These are phyloP conservation scores for Poronia punctata DNA, from an alignment of 495 filamentous ascomycete genomes.

Conservation along the genomic window DNA sequence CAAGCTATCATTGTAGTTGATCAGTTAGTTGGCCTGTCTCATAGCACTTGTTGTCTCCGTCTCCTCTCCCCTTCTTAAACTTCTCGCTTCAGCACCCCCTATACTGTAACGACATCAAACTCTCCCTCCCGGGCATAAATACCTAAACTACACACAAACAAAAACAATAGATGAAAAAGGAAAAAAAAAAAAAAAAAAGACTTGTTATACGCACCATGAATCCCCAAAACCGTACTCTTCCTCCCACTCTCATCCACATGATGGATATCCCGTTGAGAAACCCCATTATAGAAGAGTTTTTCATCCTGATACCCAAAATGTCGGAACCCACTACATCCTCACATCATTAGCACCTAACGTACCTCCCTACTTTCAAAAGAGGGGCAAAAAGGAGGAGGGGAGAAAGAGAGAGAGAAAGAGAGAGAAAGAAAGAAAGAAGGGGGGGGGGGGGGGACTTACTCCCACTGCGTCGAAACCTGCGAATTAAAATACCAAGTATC, in stretches of 20 bases:
- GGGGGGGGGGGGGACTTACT: too few species aligned
- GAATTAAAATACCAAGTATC: conserved; percentile 57
- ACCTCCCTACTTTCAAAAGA: too few species aligned
- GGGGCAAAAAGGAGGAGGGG: too few species aligned
- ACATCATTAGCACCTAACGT: too few species aligned
- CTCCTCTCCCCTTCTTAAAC: not conserved
- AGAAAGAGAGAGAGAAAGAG: too few species aligned
- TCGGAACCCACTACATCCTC: conserved; percentile 27
- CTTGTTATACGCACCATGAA: conserved; percentile 48
- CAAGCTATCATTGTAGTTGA: conserved; percentile 34
- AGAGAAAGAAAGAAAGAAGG: not conserved
- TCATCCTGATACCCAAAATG: conserved; percentile 49
- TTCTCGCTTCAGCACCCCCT: too few species aligned
- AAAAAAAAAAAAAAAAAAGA: not conserved
- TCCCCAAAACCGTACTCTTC: conserved; percentile 38
- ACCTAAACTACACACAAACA: too few species aligned
- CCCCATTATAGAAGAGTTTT: conserved; percentile 54
- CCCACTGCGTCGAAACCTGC: conserved; percentile 43
- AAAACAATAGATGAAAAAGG: not conserved
- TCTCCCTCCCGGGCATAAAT: too few species aligned
- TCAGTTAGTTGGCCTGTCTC: conserved; percentile 16
- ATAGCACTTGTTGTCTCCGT: not conserved
- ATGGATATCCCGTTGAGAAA: conserved; percentile 50
- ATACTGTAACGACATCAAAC: too few species aligned
- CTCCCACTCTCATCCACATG: conserved; percentile 19